Percentiles rank a stretch among this genome's conserved stretches.
phyloP scores from a whole-genome alignment of 2,329 filamentous ascomycete genomes.

The Penicillium crustosum region DNA sequence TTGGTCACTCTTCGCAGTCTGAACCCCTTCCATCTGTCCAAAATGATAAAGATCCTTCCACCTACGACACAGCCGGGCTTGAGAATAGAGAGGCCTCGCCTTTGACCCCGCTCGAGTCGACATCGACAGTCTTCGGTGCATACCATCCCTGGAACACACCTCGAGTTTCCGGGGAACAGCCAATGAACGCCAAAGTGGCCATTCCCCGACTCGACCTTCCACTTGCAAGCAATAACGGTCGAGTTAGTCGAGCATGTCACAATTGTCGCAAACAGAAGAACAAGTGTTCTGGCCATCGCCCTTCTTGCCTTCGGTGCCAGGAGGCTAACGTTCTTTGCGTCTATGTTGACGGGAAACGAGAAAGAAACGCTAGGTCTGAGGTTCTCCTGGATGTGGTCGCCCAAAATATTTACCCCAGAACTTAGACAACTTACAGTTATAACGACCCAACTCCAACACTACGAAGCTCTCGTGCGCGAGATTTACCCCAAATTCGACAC shows the following conservation, averaged over 20 bases:
- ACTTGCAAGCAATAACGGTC: constrained; percentile 27
- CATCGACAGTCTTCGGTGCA: background rate
- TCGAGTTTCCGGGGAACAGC: background rate
- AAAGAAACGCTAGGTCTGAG: constrained; percentile 44
- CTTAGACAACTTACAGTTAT: constrained; percentile 41
- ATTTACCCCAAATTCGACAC: constrained; percentile 36
- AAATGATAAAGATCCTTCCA: background rate
- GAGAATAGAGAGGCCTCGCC: background rate
- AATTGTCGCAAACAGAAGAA: constrained; percentile 48
- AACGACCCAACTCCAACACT: constrained; percentile 38
- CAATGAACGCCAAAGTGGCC: constrained; percentile 30
- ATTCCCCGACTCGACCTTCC: constrained; percentile 30
- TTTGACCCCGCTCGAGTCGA: background rate
- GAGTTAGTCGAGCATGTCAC: constrained; percentile 44
- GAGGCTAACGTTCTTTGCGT: constrained; percentile 42
- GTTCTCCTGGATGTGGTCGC: background rate
- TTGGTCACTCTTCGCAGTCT: background rate
- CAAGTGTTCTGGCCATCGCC: constrained; percentile 48
- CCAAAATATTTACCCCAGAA: constrained; percentile 1
- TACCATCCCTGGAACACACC: background rate
- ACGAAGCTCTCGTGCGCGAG: constrained; percentile 38
- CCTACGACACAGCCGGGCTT: background rate
- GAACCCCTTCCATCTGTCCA: background rate
- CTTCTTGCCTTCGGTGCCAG: constrained; percentile 45
- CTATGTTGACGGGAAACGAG: constrained; percentile 47